Evolutionary conservation across 2,329 filamentous ascomycete genomes (phyloP).

Genomic region (Alternaria burnsii): DNA sequence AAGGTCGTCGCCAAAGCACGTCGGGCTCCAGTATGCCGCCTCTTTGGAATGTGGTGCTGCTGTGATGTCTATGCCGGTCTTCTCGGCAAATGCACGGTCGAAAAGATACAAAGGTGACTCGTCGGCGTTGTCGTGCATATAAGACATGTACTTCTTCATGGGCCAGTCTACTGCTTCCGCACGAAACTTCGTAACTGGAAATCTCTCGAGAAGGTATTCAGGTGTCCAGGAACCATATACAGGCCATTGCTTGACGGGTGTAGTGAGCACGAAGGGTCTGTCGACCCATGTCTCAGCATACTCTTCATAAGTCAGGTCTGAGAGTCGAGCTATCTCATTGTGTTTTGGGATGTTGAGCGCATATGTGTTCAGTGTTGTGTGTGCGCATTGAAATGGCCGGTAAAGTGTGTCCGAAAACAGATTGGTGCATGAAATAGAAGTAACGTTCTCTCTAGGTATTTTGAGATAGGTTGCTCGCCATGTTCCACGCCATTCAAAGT

Average conservation of each 20-base stretch:
- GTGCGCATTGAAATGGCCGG: conserved; percentile 87
- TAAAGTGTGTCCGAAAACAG: conserved; percentile 92
- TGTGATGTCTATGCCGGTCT: conserved; percentile 70
- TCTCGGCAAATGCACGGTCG: conserved; percentile 84
- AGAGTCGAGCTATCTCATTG: conserved; percentile 77
- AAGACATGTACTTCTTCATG: conserved; percentile 79
- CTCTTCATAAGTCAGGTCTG: conserved; percentile 73
- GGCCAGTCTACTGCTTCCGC: conserved; percentile 96
- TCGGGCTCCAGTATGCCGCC: conserved; percentile 78
- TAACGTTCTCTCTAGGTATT: conserved; percentile 62
- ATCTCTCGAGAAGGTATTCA: conserved; percentile 69
- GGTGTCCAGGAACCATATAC: conserved; percentile 78
- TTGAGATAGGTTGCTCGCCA: conserved; percentile 83
- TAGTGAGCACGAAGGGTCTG: conserved; percentile 85
- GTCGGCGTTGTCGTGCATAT: conserved; percentile 81
- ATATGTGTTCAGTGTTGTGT: conserved; percentile 74
- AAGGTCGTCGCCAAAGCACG: conserved; percentile 85
- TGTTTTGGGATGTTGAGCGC: conserved; percentile 72
- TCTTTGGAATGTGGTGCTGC: conserved; percentile 56
- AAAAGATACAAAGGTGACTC: conserved; percentile 95
- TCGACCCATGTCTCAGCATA: conserved; percentile 80
- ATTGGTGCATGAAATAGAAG: conserved; percentile 73
- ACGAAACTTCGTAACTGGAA: conserved; percentile 75
- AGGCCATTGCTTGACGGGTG: conserved; percentile 83
- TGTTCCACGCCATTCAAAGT: conserved; percentile 77